Evolutionary conservation across 2,329 filamentous ascomycete genomes (phyloP), one percentile per base, ranked within the genome.

Genomic region (Venturia aucupariae): DNA sequence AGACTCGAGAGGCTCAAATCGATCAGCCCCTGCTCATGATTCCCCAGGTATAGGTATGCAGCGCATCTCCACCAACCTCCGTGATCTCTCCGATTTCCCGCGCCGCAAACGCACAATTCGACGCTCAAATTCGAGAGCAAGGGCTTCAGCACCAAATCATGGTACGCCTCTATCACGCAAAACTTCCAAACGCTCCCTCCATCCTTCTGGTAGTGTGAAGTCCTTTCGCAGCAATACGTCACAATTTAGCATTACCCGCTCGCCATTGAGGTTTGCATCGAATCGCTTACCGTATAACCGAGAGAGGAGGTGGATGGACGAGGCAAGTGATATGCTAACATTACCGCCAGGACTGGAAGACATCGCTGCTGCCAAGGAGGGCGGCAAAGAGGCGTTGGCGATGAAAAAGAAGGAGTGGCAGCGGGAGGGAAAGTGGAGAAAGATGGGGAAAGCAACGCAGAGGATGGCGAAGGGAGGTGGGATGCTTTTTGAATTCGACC

Each of bases 401-500:
- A 77, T 80, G 67, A 83, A 80, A 68, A 80, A 80, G 64, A 85
- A 85, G 67, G 85, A 88, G 71, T 82, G 84, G 75, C 74, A 80
- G 63, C 78, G 85, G 39, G 84, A 87, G 69, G 83, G 86, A 65
- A 88, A 88, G 69, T 89, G 86, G 86, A 81, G 82, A 24, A 85
- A 82, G 70, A 89, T 89, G 86, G 86, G 85, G 13, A 76, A 76
- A 44, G 67, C 65, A 30, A 61, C 65, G 19, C 35, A 8, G 74
- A 75, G 61, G 75, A 75, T 65, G n/a, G 51, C 61, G 10, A 75
- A 72, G 65, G 74, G 76, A 39, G 83, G 84, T 27, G 85, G 86
- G 19, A 87, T 86, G 82, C 78, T 78, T 15, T 88, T 87, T 68
- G 89, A 92, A 64, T 97, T 97, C 72, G 92, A 97, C 75, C 83